A percentile compares a stretch with the other conserved stretches of the same genome.
Conservation (phyloP, 495 filamentous ascomycete species). For the Aspergillus cristatus region DNA sequence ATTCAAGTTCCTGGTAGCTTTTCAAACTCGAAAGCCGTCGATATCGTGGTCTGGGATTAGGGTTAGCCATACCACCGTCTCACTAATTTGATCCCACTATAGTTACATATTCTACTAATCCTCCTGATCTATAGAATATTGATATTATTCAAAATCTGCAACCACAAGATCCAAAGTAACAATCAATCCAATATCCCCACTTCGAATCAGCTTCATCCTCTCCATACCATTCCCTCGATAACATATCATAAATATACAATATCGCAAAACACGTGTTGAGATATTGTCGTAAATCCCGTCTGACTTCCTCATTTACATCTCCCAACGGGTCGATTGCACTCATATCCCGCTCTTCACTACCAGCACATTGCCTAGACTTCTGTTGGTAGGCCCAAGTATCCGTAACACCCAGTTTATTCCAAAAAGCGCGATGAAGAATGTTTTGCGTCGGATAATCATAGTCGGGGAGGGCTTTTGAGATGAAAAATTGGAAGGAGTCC, state of each 20-base stretch:
- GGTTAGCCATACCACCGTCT: too few relatives aligned
- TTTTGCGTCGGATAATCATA: constrained; percentile 2
- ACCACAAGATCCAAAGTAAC: too few relatives aligned
- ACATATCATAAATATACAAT: background rate
- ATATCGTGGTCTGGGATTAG: too few relatives aligned
- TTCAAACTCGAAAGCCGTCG: too few relatives aligned
- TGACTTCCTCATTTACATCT: background rate
- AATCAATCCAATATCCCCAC: too few relatives aligned
- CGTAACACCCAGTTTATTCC: background rate
- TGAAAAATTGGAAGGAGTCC: background rate
- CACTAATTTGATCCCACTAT: too few relatives aligned
- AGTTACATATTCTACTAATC: too few relatives aligned
- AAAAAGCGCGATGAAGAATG: constrained; percentile 1
- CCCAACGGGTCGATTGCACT: background rate
- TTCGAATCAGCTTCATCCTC: background rate
- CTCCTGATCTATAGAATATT: too few relatives aligned
- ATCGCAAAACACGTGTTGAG: background rate
- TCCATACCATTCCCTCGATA: background rate
- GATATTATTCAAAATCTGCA: too few relatives aligned
- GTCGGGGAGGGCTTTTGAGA: background rate
- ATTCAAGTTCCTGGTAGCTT: too few relatives aligned
- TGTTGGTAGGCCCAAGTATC: background rate
- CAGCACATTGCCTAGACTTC: too few relatives aligned
- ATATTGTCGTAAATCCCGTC: background rate
- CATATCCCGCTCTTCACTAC: too few relatives aligned